Evolutionary conservation across 768 basidiomycete species (phyloP).

Genomic region (Tricholoma terreum): DNA sequence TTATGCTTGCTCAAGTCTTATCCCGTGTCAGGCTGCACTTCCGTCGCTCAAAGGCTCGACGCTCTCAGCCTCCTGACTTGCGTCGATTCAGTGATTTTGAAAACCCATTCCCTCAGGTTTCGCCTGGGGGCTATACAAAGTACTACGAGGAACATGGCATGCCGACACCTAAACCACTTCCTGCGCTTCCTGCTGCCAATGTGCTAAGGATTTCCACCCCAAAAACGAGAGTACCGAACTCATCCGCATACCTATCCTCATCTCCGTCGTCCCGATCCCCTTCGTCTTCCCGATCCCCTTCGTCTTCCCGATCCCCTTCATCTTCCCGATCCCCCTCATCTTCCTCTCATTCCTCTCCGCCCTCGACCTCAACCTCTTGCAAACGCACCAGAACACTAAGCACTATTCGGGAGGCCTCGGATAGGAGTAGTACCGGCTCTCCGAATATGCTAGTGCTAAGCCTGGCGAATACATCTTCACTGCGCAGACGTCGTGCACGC

Average conservation of each 20-base stretch:
- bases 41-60: conserved; percentile 15
- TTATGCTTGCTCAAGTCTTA: conserved; percentile 32
- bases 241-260: not conserved
- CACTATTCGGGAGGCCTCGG: conserved; percentile 22
- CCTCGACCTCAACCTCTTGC: conserved; percentile 3
- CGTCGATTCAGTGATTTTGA: conserved; percentile 34
- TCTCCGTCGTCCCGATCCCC: conserved; percentile 17
- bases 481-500: conserved; percentile 28
- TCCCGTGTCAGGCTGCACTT: conserved; percentile 20
- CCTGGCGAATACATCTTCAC: conserved; percentile 16
- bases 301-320: conserved; percentile 17
- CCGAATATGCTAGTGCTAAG: not conserved
- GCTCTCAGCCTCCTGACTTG: conserved; percentile 33
- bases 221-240: not conserved
- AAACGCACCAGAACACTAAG: conserved; percentile 14
- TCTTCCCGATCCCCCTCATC: conserved; percentile 9
- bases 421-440: conserved; percentile 3
- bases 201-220: conserved; percentile 6
- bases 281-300: conserved; percentile 15
- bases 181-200: not conserved
- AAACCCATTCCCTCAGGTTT: conserved; percentile 38
- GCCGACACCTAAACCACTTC: conserved; percentile 10
- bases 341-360: conserved; percentile 17
- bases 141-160: conserved; percentile 31
- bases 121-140: conserved; percentile 38